A percentile compares a stretch with the other conserved stretches of the same genome.
Evolutionary conservation across 352 stramenopile species (phyloP).

Genomic region (Pythium plurisporium): DNA sequence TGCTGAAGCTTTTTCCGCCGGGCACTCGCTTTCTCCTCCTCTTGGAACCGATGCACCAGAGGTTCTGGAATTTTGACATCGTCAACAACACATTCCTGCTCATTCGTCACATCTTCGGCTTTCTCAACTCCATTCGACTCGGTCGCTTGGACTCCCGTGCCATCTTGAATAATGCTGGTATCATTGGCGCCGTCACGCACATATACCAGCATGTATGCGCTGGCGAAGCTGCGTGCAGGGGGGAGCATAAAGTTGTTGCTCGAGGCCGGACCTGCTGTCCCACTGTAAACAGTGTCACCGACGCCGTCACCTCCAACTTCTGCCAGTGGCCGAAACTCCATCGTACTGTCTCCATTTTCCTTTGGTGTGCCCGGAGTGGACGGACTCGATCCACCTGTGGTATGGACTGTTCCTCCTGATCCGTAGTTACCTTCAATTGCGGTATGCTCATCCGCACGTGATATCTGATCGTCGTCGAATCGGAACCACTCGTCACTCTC

Average conservation of each 20-base stretch:
- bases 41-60: slow-evolving; percentile 64
- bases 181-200: slow-evolving; percentile 75
- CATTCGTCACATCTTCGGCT: not conserved
- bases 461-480: slow-evolving; percentile 86
- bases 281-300: slow-evolving; percentile 3
- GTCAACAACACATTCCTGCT: slow-evolving; percentile 11
- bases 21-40: slow-evolving; percentile 65
- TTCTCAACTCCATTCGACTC: not conserved
- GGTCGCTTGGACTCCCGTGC: not conserved
- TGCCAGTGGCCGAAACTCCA: slow-evolving; percentile 37
- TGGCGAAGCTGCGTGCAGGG: slow-evolving; percentile 65
- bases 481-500: slow-evolving; percentile 70
- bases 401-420: slow-evolving; percentile 22
- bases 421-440: slow-evolving; percentile 82
- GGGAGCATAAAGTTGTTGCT: slow-evolving; percentile 49
- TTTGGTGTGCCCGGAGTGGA: slow-evolving; percentile 30
- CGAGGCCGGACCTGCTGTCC: not conserved
- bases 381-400: slow-evolving; percentile 16
- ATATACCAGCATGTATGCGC: slow-evolving; percentile 89
- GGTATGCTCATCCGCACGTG: slow-evolving; percentile 57
- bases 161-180: slow-evolving; percentile 45
- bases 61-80: slow-evolving; percentile 47
- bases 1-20: slow-evolving; percentile 76
- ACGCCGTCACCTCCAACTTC: slow-evolving; percentile 6
- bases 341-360: slow-evolving; percentile 14